A percentile compares a stretch with the other conserved stretches of the same genome.
phyloP scores from a whole-genome alignment of 495 filamentous ascomycete genomes.

The Venustampulla echinocandica region DNA sequence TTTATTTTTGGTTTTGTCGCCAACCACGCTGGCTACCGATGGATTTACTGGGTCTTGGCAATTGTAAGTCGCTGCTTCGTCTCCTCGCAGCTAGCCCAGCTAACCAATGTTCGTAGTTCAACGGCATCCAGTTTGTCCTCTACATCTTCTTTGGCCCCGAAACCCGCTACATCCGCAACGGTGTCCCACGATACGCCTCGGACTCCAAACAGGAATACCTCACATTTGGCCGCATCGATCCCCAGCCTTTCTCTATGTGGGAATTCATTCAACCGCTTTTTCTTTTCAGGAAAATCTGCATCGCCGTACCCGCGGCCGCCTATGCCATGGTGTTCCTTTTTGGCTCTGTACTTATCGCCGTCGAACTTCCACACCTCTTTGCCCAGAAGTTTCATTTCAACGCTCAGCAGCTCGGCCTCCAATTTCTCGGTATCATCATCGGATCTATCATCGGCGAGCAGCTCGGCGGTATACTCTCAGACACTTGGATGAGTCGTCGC shows the following conservation, averaged over 20 bases:
- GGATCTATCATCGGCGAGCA: slow-evolving; percentile 48
- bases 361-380: slow-evolving; percentile 45
- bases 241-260: slow-evolving; percentile 33
- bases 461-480: slow-evolving; percentile 39
- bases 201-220: slow-evolving; percentile 34
- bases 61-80: too few species aligned
- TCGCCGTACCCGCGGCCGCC: slow-evolving; percentile 40
- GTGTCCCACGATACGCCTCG: slow-evolving; percentile 21
- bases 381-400: slow-evolving; percentile 43
- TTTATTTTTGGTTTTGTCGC: slow-evolving; percentile 20
- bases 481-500: slow-evolving; percentile 38
- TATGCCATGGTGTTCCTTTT: slow-evolving; percentile 48
- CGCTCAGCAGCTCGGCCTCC: slow-evolving; percentile 43
- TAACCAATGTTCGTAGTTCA: too few species aligned
- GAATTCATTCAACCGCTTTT: slow-evolving; percentile 41
- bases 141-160: slow-evolving; percentile 51
- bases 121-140: slow-evolving; percentile 42
- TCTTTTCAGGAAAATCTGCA: slow-evolving; percentile 22
- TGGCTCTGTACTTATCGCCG: slow-evolving; percentile 36
- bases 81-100: too few species aligned
- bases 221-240: slow-evolving; percentile 38
- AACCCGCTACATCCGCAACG: slow-evolving; percentile 38
- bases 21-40: slow-evolving; percentile 23
- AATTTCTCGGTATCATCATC: slow-evolving; percentile 44
- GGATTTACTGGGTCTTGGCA: slow-evolving; percentile 40